Evolutionary conservation across 2,329 filamentous ascomycete species (phyloP).

Genomic region (Xylariaceae sp.): DNA sequence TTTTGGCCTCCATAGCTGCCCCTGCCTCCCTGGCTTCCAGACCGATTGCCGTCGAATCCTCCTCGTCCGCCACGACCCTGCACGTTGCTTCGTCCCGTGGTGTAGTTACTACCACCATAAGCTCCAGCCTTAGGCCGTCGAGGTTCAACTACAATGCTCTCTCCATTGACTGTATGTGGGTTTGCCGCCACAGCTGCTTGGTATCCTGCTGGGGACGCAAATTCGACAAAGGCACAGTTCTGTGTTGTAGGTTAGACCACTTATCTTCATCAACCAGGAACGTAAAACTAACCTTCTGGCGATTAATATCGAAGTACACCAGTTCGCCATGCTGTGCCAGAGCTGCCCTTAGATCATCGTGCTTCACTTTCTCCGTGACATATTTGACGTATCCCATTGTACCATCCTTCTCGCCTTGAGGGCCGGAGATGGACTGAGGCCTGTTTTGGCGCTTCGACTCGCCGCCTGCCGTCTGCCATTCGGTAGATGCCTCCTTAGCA

Average conservation of each 20-base stretch:
- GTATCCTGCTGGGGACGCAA: constrained; percentile 78
- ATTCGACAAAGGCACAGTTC: constrained; percentile 98
- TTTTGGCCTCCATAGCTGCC: constrained; percentile 70
- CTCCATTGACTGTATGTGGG: constrained; percentile 80
- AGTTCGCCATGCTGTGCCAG: constrained; percentile 74
- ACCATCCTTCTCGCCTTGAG: constrained; percentile 70
- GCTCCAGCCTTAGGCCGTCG: constrained; percentile 76
- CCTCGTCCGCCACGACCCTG: constrained; percentile 66
- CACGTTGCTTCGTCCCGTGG: constrained; percentile 61
- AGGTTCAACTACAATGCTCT: constrained; percentile 85
- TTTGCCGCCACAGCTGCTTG: constrained; percentile 81
- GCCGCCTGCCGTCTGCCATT: constrained; percentile 87
- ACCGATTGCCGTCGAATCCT: constrained; percentile 61
- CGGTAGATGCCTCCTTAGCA: constrained; percentile 60
- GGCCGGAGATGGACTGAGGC: constrained; percentile 64
- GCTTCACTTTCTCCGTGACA: constrained; percentile 84
- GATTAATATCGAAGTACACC: constrained; percentile 76
- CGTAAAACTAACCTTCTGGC: constrained; percentile 69
- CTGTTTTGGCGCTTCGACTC: constrained; percentile 85
- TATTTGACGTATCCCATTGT: constrained; percentile 93
- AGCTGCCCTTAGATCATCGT: constrained; percentile 69
- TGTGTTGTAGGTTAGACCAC: constrained; percentile 43
- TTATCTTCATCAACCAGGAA: constrained; percentile 14
- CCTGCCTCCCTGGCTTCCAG: constrained; percentile 64
- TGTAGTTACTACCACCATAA: constrained; percentile 71